Percentiles rank a stretch among this genome's conserved stretches.
These are phyloP conservation scores for Eucalyptus sp. DNA, from an alignment of 345 rosid genomes.

Conservation along the genomic window DNA sequence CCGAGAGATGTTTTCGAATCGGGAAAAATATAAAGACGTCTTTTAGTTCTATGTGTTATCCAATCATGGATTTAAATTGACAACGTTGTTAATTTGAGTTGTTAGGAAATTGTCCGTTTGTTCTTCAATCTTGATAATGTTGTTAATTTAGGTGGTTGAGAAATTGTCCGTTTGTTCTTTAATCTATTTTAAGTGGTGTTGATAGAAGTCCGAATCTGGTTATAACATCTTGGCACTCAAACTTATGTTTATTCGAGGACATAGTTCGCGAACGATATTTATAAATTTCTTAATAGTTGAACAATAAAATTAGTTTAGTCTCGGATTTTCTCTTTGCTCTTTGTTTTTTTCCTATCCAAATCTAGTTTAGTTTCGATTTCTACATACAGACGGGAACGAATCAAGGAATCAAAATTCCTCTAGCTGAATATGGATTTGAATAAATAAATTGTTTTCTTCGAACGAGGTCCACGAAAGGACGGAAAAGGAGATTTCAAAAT, in stretches of 20 bases:
- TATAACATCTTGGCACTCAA: background rate
- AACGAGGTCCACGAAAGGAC: background rate
- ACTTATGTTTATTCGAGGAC: background rate
- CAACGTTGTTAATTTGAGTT: background rate
- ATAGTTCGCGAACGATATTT: background rate
- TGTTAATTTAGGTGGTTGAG: background rate
- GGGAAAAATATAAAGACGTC: background rate
- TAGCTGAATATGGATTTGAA: background rate
- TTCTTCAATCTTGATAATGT: background rate
- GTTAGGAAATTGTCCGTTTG: background rate
- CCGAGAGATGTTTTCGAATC: background rate
- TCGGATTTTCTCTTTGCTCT: background rate
- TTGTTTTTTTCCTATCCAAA: background rate
- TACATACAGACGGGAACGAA: background rate
- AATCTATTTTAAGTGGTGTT: background rate
- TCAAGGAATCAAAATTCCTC: background rate
- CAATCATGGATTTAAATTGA: background rate
- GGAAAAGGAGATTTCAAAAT: background rate
- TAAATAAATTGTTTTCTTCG: background rate
- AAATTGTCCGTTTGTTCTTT: background rate
- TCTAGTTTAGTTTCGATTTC: background rate
- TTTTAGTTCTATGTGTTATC: background rate
- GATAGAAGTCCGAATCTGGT: background rate
- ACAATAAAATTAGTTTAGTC: background rate
- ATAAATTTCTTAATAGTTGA: no score